Evolutionary conservation across 139 green algal species (phyloP).

Genomic region (Spirogloea muscicola): DNA sequence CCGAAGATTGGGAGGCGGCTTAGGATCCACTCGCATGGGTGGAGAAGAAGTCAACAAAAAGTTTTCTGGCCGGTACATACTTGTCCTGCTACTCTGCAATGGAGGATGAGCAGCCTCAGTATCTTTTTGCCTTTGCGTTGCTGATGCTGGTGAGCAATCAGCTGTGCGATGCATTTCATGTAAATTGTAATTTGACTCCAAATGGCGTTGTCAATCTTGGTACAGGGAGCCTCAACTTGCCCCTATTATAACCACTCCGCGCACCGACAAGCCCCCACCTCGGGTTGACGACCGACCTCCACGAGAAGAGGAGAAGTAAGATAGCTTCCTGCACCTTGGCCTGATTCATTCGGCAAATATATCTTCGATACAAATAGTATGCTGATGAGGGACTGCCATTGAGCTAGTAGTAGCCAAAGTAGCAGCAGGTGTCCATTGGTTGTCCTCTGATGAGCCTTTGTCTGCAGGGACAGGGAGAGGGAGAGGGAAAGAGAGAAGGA

Average conservation of each 20-base stretch:
- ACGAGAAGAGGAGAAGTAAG: constrained; percentile 19
- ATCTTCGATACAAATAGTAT: background rate
- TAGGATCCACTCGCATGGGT: constrained; percentile 45
- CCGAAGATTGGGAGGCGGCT: constrained; percentile 49
- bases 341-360: background rate
- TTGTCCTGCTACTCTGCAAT: background rate
- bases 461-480: constrained; percentile 5
- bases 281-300: background rate
- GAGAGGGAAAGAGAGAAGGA: constrained; percentile 34
- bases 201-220: background rate
- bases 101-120: background rate
- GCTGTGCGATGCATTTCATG: background rate
- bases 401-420: constrained; percentile 7
- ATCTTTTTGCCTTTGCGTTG: background rate
- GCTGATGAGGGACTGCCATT: background rate
- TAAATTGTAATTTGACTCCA: background rate
- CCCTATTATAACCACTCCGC: background rate
- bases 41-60: constrained; percentile 45
- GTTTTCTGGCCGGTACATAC: constrained; percentile 21
- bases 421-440: constrained; percentile 4
- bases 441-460: background rate
- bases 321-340: background rate
- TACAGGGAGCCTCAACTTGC: background rate
- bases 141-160: background rate
- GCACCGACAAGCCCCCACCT: no score